phyloP scores from a whole-genome alignment of 495 filamentous ascomycete species.

The Hypoxylon rickii region DNA sequence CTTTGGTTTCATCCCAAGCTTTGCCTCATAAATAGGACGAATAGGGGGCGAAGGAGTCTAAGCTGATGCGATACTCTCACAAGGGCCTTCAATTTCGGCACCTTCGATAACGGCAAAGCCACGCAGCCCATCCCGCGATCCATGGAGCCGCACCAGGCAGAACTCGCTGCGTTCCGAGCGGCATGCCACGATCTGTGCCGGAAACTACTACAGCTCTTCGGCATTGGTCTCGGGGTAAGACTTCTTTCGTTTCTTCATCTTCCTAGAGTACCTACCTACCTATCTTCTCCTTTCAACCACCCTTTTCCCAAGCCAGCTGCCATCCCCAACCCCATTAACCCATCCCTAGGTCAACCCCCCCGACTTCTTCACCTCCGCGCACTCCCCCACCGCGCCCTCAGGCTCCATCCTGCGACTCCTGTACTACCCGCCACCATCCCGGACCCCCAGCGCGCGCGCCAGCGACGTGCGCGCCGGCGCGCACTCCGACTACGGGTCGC shows the following conservation, averaged over 20 bases:
- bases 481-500: constrained; percentile 88
- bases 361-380: constrained; percentile 76
- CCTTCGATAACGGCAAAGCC: constrained; percentile 71
- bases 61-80: not conserved
- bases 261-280: not conserved
- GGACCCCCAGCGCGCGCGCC: constrained; percentile 70
- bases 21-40: not conserved
- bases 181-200: constrained; percentile 75
- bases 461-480: constrained; percentile 79
- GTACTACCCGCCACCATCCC: constrained; percentile 71
- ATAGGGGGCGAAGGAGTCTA: not conserved
- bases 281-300: not conserved
- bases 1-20: not conserved
- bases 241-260: not conserved
- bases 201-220: constrained; percentile 74
- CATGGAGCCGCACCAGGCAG: constrained; percentile 62
- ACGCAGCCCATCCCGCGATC: constrained; percentile 77
- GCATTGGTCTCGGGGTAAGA: constrained; percentile 68
- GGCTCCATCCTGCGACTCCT: constrained; percentile 83
- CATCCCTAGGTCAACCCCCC: constrained; percentile 45
- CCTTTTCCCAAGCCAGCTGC: not conserved
- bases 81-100: constrained; percentile 91
- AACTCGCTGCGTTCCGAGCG: constrained; percentile 66
- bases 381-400: constrained; percentile 62
- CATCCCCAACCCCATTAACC: not conserved